These are phyloP conservation scores for Diaporthe velutina DNA, from an alignment of 2,329 filamentous ascomycete genomes.

Conservation along the genomic window DNA sequence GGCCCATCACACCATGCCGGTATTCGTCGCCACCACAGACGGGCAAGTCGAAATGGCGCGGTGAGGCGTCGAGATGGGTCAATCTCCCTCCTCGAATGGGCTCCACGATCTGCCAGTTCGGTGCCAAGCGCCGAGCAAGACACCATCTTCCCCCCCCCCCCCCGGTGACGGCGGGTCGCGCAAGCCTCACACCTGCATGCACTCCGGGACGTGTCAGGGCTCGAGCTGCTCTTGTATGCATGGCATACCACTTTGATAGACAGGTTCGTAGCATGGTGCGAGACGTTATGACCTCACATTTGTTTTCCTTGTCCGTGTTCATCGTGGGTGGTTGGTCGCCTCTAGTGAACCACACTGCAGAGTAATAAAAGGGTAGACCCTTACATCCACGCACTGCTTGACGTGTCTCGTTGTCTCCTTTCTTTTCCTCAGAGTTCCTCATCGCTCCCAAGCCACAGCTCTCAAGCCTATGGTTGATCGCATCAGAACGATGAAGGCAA, in stretches of 20 bases:
- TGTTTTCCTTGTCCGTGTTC: neutral
- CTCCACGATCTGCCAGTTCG: slow-evolving; percentile 13
- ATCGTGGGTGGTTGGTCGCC: no score
- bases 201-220: neutral
- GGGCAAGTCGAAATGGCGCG: neutral
- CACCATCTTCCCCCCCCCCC: neutral
- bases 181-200: neutral
- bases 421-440: neutral
- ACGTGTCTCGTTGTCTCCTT: neutral
- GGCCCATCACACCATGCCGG: neutral
- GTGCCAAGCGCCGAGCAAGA: neutral
- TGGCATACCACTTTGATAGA: neutral
- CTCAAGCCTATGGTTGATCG: neutral
- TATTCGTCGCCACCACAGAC: neutral
- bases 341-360: neutral
- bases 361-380: neutral
- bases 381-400: neutral
- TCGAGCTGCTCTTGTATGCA: neutral
- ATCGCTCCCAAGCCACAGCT: neutral
- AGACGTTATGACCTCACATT: neutral
- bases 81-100: neutral
- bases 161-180: slow-evolving; percentile 7
- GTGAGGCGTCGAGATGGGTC: neutral
- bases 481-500: slow-evolving; percentile 37
- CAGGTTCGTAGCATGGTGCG: no score